These are phyloP conservation scores for Daldinia sp. DNA, from an alignment of 2,329 filamentous ascomycete genomes.

Conservation along the genomic window DNA sequence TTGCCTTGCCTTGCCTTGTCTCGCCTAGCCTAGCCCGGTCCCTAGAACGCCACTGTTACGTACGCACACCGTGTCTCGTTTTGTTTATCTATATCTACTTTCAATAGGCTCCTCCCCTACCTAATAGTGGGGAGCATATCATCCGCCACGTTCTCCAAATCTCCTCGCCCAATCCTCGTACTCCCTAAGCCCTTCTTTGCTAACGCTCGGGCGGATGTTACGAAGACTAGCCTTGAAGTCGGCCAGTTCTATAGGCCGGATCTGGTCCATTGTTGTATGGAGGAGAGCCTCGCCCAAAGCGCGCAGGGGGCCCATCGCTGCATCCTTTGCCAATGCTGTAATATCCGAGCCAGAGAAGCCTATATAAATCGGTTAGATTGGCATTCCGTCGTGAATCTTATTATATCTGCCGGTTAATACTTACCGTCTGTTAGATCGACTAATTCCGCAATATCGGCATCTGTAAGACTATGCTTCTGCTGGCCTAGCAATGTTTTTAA, in stretches of 20 bases:
- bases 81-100: constrained; percentile 6
- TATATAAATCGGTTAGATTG: constrained; percentile 53
- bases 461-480: constrained; percentile 84
- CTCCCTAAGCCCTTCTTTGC: constrained; percentile 82
- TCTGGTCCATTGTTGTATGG: constrained; percentile 93
- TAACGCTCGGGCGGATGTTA: constrained; percentile 91
- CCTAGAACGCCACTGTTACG: constrained; percentile 20
- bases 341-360: constrained; percentile 99
- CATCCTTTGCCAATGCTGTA: constrained; percentile 95
- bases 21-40: background rate
- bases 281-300: constrained; percentile 90
- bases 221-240: constrained; percentile 88
- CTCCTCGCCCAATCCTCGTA: constrained; percentile 96
- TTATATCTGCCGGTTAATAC: constrained; percentile 14
- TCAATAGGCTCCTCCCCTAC: background rate
- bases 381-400: constrained; percentile 14
- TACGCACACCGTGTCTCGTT: constrained; percentile 4
- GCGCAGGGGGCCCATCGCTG: constrained; percentile 94
- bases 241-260: constrained; percentile 82
- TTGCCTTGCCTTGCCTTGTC: background rate
- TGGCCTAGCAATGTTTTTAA: constrained; percentile 83
- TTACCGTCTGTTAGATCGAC: constrained; percentile 87
- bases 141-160: constrained; percentile 92
- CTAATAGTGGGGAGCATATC: constrained; percentile 38
- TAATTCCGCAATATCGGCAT: constrained; percentile 77